Evolutionary conservation across 2,329 filamentous ascomycete species (phyloP).

Genomic region (Cladosporium sp.): DNA sequence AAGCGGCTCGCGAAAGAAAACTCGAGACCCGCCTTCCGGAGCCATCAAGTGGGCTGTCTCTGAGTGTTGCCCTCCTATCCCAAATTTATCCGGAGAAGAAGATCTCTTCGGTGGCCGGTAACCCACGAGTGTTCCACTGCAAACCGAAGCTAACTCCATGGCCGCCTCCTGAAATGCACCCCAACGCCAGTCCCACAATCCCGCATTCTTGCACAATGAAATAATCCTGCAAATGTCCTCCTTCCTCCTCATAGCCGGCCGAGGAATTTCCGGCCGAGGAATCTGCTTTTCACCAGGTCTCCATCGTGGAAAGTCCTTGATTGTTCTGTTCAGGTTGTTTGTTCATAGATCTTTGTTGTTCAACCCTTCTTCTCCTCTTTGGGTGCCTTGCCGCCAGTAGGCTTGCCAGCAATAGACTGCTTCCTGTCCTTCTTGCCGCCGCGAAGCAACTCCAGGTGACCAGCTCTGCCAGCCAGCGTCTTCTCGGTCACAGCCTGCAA

Average conservation of each 20-base stretch:
- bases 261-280: background rate
- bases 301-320: background rate
- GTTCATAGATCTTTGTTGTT: background rate
- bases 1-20: no score
- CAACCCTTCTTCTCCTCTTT: constrained; percentile 9
- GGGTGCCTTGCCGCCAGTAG: background rate
- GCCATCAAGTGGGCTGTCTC: no score
- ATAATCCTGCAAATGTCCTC: no score
- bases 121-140: no score
- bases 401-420: constrained; percentile 8
- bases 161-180: no score
- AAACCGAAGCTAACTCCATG: no score
- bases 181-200: background rate
- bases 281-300: background rate
- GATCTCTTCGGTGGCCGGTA: no score
- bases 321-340: background rate
- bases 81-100: no score
- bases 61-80: no score
- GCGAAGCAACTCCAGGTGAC: constrained; percentile 64
- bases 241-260: background rate
- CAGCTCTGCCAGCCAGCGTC: constrained; percentile 61
- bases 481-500: constrained; percentile 64
- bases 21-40: no score
- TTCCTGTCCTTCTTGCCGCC: constrained; percentile 60
- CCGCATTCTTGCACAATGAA: background rate